A percentile compares a stretch with the other conserved stretches of the same genome.
Conservation (phyloP, 2,329 filamentous ascomycete genomes). For the Rutstroemia sp. region DNA sequence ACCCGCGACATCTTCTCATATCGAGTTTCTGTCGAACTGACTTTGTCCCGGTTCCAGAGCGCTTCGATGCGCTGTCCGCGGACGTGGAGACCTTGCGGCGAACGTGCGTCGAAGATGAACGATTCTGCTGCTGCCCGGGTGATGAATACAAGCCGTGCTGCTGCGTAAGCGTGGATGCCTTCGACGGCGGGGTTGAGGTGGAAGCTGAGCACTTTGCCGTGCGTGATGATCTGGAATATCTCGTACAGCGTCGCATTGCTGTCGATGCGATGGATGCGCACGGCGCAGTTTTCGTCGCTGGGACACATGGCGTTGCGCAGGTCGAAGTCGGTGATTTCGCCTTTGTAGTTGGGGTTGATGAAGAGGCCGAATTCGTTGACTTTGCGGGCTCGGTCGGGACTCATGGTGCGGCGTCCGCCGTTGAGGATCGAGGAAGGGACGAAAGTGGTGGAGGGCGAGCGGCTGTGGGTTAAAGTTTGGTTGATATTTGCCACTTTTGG, state of each 20-base stretch:
- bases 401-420: neutral
- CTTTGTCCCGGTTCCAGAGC: constrained; percentile 3
- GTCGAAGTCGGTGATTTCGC: constrained; percentile 2
- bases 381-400: neutral
- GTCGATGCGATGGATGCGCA: constrained; percentile 2
- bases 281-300: constrained; percentile 6
- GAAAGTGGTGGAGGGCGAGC: neutral
- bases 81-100: neutral
- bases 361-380: neutral
- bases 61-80: neutral
- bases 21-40: neutral
- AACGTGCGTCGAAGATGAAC: neutral
- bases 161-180: neutral
- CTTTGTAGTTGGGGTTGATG: constrained; percentile 10
- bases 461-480: neutral
- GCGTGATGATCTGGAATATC: constrained; percentile 7
- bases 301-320: constrained; percentile 5
- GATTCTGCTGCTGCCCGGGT: constrained; percentile 8
- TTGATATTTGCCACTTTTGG: neutral
- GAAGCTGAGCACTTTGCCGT: constrained; percentile 13
- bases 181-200: neutral
- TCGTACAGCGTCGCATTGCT: constrained; percentile 4
- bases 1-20: constrained; percentile 6
- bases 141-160: constrained; percentile 11
- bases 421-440: constrained; percentile 3